These are phyloP conservation scores for Trametes cingulata DNA, from an alignment of 768 basidiomycete species.

Conservation along the genomic window DNA sequence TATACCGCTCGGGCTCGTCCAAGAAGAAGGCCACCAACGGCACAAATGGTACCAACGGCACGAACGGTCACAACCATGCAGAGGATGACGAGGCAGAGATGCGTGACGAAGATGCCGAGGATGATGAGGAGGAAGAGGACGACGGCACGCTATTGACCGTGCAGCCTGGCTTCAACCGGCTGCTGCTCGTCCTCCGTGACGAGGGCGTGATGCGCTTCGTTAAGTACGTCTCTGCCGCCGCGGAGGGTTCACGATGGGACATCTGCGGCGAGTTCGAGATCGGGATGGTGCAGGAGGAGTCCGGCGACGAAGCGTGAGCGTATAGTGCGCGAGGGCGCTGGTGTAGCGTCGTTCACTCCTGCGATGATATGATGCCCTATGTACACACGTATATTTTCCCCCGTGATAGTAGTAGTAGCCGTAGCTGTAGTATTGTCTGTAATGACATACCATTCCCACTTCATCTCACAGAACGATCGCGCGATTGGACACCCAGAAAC, in stretches of 20 bases:
- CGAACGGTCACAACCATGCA: conserved; percentile 20
- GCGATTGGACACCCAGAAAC: neutral
- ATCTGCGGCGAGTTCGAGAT: conserved; percentile 91
- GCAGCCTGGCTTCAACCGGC: conserved; percentile 86
- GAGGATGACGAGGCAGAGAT: conserved; percentile 17
- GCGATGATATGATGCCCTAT: neutral
- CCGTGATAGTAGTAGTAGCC: neutral
- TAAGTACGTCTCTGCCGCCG: conserved; percentile 90
- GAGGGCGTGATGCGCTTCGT: conserved; percentile 93
- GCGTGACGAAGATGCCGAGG: conserved; percentile 19
- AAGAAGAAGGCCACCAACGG: conserved; percentile 24
- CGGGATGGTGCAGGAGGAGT: conserved; percentile 70
- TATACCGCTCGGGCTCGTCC: conserved; percentile 64
- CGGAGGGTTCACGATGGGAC: conserved; percentile 92
- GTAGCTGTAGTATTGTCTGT: conserved; percentile 19
- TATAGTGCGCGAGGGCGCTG: neutral
- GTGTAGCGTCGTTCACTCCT: neutral
- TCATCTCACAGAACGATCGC: neutral
- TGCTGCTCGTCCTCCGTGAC: conserved; percentile 88
- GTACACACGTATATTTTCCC: conserved; percentile 1
- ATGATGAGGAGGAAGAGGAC: conserved; percentile 56
- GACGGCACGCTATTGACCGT: conserved; percentile 83
- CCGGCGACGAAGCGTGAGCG: conserved; percentile 42
- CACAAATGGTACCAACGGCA: conserved; percentile 20
- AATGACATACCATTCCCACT: conserved; percentile 17